Conservation (phyloP, 805 yeast genomes). For the Pichia eremophila region DNA sequence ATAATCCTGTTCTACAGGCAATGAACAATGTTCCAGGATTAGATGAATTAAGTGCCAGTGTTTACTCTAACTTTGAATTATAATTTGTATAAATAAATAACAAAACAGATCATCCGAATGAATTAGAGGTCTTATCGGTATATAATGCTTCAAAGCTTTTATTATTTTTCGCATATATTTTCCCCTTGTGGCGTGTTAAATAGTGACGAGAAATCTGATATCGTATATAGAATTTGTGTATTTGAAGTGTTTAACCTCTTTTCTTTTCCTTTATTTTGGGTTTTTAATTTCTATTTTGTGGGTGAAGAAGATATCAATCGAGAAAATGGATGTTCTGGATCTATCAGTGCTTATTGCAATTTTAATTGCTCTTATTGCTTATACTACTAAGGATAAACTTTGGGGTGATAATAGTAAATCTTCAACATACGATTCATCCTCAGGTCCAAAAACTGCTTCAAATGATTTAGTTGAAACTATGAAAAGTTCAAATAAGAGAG, state of each 20-base stretch:
- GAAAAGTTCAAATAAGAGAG: conserved; percentile 56
- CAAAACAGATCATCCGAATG: no score
- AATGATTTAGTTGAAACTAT: conserved; percentile 54
- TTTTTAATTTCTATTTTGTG: no score
- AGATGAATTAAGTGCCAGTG: conserved; percentile 83
- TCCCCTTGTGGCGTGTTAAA: no score
- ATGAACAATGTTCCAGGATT: conserved; percentile 51
- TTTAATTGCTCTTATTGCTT: conserved; percentile 55
- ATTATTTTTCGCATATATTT: no score
- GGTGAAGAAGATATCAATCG: no score
- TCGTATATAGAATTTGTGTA: no score
- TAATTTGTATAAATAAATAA: not conserved
- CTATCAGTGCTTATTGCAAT: conserved; percentile 56
- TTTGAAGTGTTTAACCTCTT: no score
- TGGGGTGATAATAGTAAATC: conserved; percentile 28
- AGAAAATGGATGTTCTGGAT: conserved; percentile 68
- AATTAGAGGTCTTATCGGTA: no score
- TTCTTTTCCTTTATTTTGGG: no score
- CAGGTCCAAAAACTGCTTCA: conserved; percentile 33
- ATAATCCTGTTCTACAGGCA: conserved; percentile 24
- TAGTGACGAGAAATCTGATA: no score
- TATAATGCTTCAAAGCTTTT: no score
- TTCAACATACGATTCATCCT: conserved; percentile 3
- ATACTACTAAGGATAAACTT: conserved; percentile 53
- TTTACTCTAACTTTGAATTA: conserved; percentile 63